Percentiles rank a stretch among this genome's conserved stretches.
phyloP scores from a whole-genome alignment of 2,329 filamentous ascomycete genomes.

The Microdochium trichocladiopsis region DNA sequence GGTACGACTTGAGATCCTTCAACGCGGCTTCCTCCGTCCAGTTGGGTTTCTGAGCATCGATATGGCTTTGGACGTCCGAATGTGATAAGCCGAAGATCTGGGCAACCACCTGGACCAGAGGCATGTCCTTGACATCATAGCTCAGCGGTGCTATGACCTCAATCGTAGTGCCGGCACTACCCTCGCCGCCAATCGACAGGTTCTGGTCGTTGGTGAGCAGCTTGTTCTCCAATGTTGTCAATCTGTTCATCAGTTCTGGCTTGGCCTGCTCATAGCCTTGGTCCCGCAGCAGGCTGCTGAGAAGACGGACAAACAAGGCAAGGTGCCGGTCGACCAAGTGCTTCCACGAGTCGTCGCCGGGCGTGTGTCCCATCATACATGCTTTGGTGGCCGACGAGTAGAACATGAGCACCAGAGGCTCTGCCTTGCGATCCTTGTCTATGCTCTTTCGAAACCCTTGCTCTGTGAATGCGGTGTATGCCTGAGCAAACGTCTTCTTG shows the following conservation, averaged over 20 bases:
- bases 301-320: constrained; percentile 84
- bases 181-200: constrained; percentile 56
- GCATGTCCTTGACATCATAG: constrained; percentile 96
- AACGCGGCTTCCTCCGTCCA: constrained; percentile 94
- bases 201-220: constrained; percentile 91
- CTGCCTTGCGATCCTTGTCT: constrained; percentile 88
- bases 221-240: constrained; percentile 85
- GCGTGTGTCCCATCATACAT: constrained; percentile 62
- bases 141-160: constrained; percentile 79
- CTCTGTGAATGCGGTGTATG: constrained; percentile 89
- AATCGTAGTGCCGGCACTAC: constrained; percentile 57
- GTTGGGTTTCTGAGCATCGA: constrained; percentile 68
- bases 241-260: constrained; percentile 72
- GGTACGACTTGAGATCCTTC: constrained; percentile 88
- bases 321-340: constrained; percentile 89
- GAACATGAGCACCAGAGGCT: constrained; percentile 92
- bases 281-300: constrained; percentile 72
- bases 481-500: constrained; percentile 90
- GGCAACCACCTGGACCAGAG: constrained; percentile 79
- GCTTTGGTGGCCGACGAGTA: constrained; percentile 93
- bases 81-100: constrained; percentile 77
- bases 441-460: constrained; percentile 81
- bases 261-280: constrained; percentile 80
- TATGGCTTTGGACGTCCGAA: constrained; percentile 76
- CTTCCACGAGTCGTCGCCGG: constrained; percentile 85